Conservation (phyloP, 192 early-diverging fungal species). For the Backusella liffmaniae region DNA sequence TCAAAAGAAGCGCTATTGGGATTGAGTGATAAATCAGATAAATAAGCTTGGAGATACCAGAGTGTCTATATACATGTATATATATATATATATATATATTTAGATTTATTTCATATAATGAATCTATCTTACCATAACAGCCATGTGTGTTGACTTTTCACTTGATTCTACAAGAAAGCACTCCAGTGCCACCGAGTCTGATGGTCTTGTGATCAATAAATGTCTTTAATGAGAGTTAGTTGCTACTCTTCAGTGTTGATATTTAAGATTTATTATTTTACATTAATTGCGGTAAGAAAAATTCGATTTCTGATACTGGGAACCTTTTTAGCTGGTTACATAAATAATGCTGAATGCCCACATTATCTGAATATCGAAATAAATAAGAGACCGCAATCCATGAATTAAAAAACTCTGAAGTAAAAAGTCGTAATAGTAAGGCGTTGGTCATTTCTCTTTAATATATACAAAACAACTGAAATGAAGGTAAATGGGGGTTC, state of each 20-base stretch:
- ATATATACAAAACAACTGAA: background rate
- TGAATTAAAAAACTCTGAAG: constrained; percentile 88
- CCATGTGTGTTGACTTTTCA: constrained; percentile 77
- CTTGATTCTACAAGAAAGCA: constrained; percentile 74
- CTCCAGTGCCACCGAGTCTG: constrained; percentile 82
- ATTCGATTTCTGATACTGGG: constrained; percentile 81
- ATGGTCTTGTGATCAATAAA: constrained; percentile 76
- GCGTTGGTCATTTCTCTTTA: constrained; percentile 47
- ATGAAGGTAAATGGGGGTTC: background rate
- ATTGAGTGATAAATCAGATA: constrained; percentile 65
- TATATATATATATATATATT: too few relatives aligned
- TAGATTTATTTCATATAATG: background rate
- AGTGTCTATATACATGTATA: constrained; percentile 55
- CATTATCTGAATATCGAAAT: constrained; percentile 78
- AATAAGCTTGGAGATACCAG: constrained; percentile 92
- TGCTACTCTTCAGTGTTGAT: background rate
- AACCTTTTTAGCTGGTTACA: constrained; percentile 83
- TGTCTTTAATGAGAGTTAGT: constrained; percentile 58
- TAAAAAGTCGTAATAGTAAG: constrained; percentile 74
- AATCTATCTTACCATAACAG: constrained; percentile 65
- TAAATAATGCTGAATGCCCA: constrained; percentile 91
- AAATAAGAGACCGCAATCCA: constrained; percentile 94
- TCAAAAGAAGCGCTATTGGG: constrained; percentile 68
- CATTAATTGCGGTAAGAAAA: constrained; percentile 91
- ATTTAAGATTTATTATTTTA: constrained; percentile 31